These are phyloP conservation scores for Lithohypha guttulata DNA, from an alignment of 2,329 filamentous ascomycete species.

Conservation along the genomic window DNA sequence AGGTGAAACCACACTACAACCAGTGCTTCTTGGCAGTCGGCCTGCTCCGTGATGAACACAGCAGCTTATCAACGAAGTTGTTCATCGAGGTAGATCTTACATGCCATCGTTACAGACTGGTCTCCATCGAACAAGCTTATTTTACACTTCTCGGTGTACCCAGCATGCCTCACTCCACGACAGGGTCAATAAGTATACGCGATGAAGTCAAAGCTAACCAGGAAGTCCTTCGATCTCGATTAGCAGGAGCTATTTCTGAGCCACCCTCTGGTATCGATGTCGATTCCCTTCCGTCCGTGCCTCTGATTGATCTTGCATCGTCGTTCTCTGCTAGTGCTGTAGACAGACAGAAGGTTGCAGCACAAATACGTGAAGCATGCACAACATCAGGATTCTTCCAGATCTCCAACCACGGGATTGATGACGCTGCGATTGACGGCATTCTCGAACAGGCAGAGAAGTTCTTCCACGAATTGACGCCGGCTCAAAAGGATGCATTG, in stretches of 20 bases:
- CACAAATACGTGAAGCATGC: slow-evolving; percentile 34
- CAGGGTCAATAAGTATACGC: slow-evolving; percentile 10
- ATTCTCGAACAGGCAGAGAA: slow-evolving; percentile 34
- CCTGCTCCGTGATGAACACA: too few species aligned
- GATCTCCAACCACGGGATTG: slow-evolving; percentile 41
- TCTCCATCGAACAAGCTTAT: too few species aligned
- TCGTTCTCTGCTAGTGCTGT: slow-evolving; percentile 13
- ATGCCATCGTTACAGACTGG: too few species aligned
- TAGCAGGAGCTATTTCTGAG: slow-evolving; percentile 15
- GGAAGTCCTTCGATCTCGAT: slow-evolving; percentile 14
- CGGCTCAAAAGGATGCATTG: slow-evolving; percentile 13
- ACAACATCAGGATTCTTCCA: slow-evolving; percentile 45
- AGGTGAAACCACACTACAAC: too few species aligned
- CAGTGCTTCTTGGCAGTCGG: too few species aligned
- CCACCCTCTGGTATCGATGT: slow-evolving; percentile 11
- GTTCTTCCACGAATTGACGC: slow-evolving; percentile 33
- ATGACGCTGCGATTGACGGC: slow-evolving; percentile 29
- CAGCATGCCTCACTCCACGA: slow-evolving; percentile 3
- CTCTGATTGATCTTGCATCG: slow-evolving; percentile 19
- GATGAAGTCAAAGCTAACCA: slow-evolving; percentile 18
- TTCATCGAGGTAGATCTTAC: too few species aligned
- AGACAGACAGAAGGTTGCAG: slow-evolving; percentile 21
- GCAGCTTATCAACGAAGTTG: too few species aligned
- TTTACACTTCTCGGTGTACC: background rate
- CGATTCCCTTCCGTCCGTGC: slow-evolving; percentile 16